Evolutionary conservation across 495 filamentous ascomycete genomes (phyloP), one percentile per base, ranked within the genome.

Genomic region (Aspergillus affinis): DNA sequence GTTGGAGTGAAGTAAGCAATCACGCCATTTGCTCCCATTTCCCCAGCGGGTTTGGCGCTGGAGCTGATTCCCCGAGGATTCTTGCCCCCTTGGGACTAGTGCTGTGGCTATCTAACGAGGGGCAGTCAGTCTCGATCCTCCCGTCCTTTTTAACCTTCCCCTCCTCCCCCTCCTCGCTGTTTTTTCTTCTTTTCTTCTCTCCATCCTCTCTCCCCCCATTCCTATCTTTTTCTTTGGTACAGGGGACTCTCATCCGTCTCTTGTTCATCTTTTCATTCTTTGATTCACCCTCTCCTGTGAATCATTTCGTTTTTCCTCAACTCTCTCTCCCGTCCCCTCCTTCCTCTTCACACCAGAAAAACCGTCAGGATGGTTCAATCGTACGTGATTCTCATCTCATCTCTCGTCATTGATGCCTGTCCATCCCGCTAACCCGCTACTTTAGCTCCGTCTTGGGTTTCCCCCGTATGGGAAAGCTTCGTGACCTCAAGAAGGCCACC

Each of bases 401-500:
- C 26, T 19, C 21, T 56, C 44, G 59, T 45, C 20, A 46, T 48
- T 45, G 45, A 71, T 73, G 44, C 66, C 73, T 65, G 52, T 70
- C 62, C 68, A 52, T n/a, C 46, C 46, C 44, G 20, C 64, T 76
- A 52, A 72, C 61, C 27, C 5, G 44, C 15, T 32, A 19, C 46
- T 13, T n/a, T 44, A 77, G 72, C 63, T 83, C 89, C 50, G 78
- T 92, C 75, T 84, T 92, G 64, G 89, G 88, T 72, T 92, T 93
- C 82, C 89, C 88, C 78, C 94, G 94, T 75, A 97, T 97, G 90
- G 94, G 94, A 79, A 90, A 83, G 70, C 91, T 96, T 78, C 89
- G 94, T 84, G 95, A 98, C 83, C 88, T 98, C 73, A 98, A 98
- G 90, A 98, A 98, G 86, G 94, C 94, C 70, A 97, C 90, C 59